Conservation (phyloP, 257 asterid species). For the Nicotiana undulata region DNA sequence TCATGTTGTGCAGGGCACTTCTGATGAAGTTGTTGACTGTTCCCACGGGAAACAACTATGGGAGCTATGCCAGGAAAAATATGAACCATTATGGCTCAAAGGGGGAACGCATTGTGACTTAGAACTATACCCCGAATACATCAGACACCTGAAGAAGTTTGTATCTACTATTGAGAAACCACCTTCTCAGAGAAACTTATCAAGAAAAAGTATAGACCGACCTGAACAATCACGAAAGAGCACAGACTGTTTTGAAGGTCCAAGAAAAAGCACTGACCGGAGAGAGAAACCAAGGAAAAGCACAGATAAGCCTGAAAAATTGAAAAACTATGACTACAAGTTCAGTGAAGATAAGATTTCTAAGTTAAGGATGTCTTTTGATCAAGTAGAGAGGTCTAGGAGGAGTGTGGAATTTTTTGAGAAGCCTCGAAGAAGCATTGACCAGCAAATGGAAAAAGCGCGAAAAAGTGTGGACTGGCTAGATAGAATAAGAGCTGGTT, state of each 20-base stretch:
- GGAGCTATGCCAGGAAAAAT: slow-evolving; percentile 49
- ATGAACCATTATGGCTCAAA: slow-evolving; percentile 51
- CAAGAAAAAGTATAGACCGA: slow-evolving; percentile 33
- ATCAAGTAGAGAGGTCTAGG: slow-evolving; percentile 42
- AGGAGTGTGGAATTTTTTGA: slow-evolving; percentile 42
- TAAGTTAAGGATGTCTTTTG: slow-evolving; percentile 32
- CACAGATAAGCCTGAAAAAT: slow-evolving; percentile 32
- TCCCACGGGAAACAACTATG: slow-evolving; percentile 61
- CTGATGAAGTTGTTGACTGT: slow-evolving; percentile 58
- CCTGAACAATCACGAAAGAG: slow-evolving; percentile 39
- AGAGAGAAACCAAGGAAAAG: slow-evolving; percentile 50
- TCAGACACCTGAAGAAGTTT: slow-evolving; percentile 53
- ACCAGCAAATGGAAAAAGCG: slow-evolving; percentile 40
- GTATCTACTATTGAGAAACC: slow-evolving; percentile 39
- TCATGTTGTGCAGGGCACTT: slow-evolving; percentile 41
- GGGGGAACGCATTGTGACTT: slow-evolving; percentile 55
- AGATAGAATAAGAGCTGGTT: slow-evolving; percentile 37
- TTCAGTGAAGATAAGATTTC: slow-evolving; percentile 35
- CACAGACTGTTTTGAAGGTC: slow-evolving; percentile 29
- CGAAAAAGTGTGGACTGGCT: slow-evolving; percentile 55
- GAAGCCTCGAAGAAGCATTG: slow-evolving; percentile 47
- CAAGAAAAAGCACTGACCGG: slow-evolving; percentile 47
- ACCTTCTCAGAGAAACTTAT: slow-evolving; percentile 28
- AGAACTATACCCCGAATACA: slow-evolving; percentile 48
- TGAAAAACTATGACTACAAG: slow-evolving; percentile 27